Evolutionary conservation across 2,329 filamentous ascomycete species (phyloP).

Genomic region (Pseudomassariella vexata): DNA sequence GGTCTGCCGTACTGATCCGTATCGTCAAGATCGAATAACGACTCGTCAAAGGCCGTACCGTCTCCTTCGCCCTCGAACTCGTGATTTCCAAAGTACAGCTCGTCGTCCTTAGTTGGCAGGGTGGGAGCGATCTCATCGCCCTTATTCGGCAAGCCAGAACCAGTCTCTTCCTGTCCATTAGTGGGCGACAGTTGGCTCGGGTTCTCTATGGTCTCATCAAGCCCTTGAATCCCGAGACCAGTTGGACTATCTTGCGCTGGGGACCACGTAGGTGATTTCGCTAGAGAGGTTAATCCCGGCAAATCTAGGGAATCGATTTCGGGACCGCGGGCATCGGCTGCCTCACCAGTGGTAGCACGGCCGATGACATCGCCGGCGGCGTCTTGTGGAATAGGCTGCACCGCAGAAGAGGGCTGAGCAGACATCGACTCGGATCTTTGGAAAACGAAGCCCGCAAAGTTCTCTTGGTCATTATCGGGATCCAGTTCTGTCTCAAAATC

Average conservation of each 20-base stretch:
- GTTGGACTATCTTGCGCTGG: slow-evolving; percentile 18
- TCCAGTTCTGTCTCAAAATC: slow-evolving; percentile 32
- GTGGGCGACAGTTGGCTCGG: neutral
- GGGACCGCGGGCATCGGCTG: slow-evolving; percentile 21
- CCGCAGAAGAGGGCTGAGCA: slow-evolving; percentile 42
- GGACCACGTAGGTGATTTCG: slow-evolving; percentile 5
- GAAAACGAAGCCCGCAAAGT: slow-evolving; percentile 55
- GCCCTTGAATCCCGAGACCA: slow-evolving; percentile 38
- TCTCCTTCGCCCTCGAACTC: slow-evolving; percentile 47
- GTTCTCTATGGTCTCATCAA: slow-evolving; percentile 16
- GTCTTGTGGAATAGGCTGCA: slow-evolving; percentile 49
- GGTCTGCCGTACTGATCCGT: slow-evolving; percentile 57
- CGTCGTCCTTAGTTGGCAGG: slow-evolving; percentile 47
- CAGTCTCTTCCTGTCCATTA: neutral
- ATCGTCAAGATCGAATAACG: slow-evolving; percentile 65
- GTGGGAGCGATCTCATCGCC: slow-evolving; percentile 10
- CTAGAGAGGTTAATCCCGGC: too few species aligned
- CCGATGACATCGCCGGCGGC: slow-evolving; percentile 49
- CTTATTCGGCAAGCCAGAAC: neutral
- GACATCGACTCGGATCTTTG: slow-evolving; percentile 48
- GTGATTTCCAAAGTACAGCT: slow-evolving; percentile 65
- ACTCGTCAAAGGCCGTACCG: slow-evolving; percentile 61
- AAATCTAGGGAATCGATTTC: too few species aligned
- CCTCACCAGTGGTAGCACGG: slow-evolving; percentile 47
- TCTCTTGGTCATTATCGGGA: slow-evolving; percentile 52